A percentile compares a stretch with the other conserved stretches of the same genome.
Evolutionary conservation across 2,329 filamentous ascomycete genomes (phyloP).

Genomic region (Paracoccidioides lutzii): DNA sequence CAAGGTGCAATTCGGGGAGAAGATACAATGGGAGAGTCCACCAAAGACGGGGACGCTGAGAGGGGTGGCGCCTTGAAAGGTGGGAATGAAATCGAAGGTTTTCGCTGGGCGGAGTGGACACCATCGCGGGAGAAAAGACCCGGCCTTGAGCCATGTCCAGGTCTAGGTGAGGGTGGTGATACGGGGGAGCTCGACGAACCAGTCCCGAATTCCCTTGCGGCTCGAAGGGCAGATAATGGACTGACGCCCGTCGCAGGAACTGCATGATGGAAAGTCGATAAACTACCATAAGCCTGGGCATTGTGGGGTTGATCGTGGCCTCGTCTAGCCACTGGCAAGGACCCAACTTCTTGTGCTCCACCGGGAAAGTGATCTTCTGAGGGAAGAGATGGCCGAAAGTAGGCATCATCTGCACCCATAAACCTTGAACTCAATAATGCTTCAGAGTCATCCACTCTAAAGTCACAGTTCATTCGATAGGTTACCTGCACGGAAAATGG

Average conservation of each 20-base stretch:
- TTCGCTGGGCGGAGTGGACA: conserved; percentile 42
- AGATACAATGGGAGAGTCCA: conserved; percentile 35
- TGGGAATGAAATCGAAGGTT: conserved; percentile 79
- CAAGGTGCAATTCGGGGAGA: conserved; percentile 40
- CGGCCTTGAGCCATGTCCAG: conserved; percentile 35
- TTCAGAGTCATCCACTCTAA: conserved; percentile 83
- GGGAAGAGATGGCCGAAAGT: conserved; percentile 66
- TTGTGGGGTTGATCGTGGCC: conserved; percentile 43
- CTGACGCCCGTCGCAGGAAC: conserved; percentile 65
- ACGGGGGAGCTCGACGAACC: conserved; percentile 38
- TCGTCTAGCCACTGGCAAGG: conserved; percentile 53
- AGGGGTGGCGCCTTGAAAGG: conserved; percentile 93
- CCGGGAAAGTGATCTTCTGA: conserved; percentile 31
- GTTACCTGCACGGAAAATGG: conserved; percentile 68
- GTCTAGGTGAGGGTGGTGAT: conserved; percentile 33
- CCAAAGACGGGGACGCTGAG: conserved; percentile 66
- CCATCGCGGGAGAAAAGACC: conserved; percentile 40
- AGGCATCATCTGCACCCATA: conserved; percentile 78
- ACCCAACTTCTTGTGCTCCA: conserved; percentile 49
- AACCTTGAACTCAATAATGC: conserved; percentile 83
- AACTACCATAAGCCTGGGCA: conserved; percentile 73
- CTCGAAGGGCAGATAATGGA: conserved; percentile 69
- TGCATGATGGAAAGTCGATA: conserved; percentile 78
- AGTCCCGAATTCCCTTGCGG: conserved; percentile 44
- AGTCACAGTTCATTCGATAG: conserved; percentile 80